Base-by-base conservation (phyloP, 2,329 filamentous ascomycete genomes). In the Aspergillus uvarum region DNA sequence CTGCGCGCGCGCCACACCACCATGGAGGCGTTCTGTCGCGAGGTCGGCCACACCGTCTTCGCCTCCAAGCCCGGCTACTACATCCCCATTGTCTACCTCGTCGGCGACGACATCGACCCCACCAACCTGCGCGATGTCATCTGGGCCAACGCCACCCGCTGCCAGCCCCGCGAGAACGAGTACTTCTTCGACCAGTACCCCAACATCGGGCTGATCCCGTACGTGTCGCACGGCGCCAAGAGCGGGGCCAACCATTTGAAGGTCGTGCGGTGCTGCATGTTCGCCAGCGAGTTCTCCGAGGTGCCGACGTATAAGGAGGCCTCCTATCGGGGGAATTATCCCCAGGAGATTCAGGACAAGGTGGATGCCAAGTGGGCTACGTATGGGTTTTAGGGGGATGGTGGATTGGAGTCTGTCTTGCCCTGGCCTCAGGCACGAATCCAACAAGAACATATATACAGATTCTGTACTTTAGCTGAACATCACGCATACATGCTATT, bases 1-100 rank as follows among this genome's bases (percentile, higher is more conserved):
- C 78, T 88, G 8, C 81, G 82, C 31, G 77, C 80, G 8, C 81
- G 86, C 79, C 81, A 85, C 49, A 82, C 81, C 16, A 82, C 69
- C 0, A 56, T 77, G 0, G 61, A 70, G 19, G 74, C 77, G 0
- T 77, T 84, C 49, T 72, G 72, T 52, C 70, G 73, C 48, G 67
- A 66, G 22, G 66, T 83, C 11, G 81, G 80, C 0, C 74, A 82
- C 47, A 19, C 81, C 1, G 67, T 82, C 5, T 74, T 74, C 58
- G 67, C 69, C 38, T 63, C 77, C 56, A 83, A 82, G 68, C 72
- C 72, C 11, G 76, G 77, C 6, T 75, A 74, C 47, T 72, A 72
- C 0, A 79, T 82, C 51, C 77, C 38, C 16, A 83, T 57, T 74
- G 79, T 0, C 58, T 83, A 6, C 0, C 64, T 84, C 0, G 75